Percentiles rank a stretch among this genome's conserved stretches.
Conservation (phyloP, 2,329 filamentous ascomycete species). For the Uncinocarpus reesii region DNA sequence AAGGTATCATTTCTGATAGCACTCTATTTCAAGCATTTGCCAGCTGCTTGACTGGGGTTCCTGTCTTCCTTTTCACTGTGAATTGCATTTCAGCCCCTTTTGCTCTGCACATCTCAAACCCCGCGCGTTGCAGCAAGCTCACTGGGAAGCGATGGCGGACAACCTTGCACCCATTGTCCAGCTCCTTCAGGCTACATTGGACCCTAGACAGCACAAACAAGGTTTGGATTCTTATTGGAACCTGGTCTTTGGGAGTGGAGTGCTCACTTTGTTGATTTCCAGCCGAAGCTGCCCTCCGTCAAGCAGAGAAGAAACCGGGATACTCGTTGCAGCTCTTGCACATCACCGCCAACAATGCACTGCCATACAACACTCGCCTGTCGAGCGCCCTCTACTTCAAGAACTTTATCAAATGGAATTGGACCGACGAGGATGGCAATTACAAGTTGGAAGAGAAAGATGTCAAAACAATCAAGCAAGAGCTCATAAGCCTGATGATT, state of each 20-base stretch:
- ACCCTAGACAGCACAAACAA: conserved; percentile 79
- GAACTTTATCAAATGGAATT: conserved; percentile 92
- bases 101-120: not conserved
- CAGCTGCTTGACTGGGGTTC: no score
- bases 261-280: conserved; percentile 17
- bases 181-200: conserved; percentile 81
- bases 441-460: conserved; percentile 79
- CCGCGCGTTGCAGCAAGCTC: conserved; percentile 20
- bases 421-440: conserved; percentile 89
- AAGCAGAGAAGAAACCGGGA: conserved; percentile 69
- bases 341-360: conserved; percentile 67
- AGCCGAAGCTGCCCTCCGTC: conserved; percentile 74
- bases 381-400: conserved; percentile 92
- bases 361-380: conserved; percentile 69
- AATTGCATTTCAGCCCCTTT: not conserved
- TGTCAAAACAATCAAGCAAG: conserved; percentile 82
- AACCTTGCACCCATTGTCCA: conserved; percentile 59
- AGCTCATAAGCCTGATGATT: conserved; percentile 95
- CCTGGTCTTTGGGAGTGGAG: not conserved
- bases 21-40: no score
- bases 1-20: not conserved
- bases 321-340: conserved; percentile 84
- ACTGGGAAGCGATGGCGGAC: conserved; percentile 46
- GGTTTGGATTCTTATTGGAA: conserved; percentile 45
- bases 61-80: not conserved